Evolutionary conservation across 2,329 filamentous ascomycete genomes (phyloP), one percentile per base, ranked within the genome.

Genomic region (Fusarium poae): DNA sequence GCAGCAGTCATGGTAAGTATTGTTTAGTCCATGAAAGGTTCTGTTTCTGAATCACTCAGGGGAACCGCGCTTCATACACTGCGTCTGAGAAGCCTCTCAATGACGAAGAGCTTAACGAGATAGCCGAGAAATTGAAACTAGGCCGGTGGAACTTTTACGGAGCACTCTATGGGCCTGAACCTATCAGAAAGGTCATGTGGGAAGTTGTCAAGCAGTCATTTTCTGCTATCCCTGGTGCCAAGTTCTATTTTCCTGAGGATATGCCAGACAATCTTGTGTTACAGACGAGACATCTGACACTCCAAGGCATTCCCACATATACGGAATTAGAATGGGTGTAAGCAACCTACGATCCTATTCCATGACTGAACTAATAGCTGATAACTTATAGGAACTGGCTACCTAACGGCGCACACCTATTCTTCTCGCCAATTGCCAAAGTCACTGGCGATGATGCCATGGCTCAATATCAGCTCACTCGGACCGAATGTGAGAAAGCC

Each of bases 91-190:
- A 54, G 0, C 70, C 67, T 0, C 40, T 72, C 0, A 61, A 48
- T 2, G 64, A 72, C 3, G 12, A 53, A 2, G 59, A 72, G 6
- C 52, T 72, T 0, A 62, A 72, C 3, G 59, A 50, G 0, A 71
- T 72, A 8, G 67, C 70, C 0, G 37, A 67, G 5, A 72, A 71
- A 9, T 23, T 72, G 3, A 72, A 70, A 8, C 34, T 72, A 0
- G 70, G 70, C 0, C 57, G 70, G 0, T 72, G 70, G 70, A 72
- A 72, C 46, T 72, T 72, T 21, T 72, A 72, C 6, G 70, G 70
- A 3, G 70, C 70, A 1, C 59, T 72, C 0, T 72, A 72, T 1
- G 70, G 70, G 5, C 70, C 70, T 0, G 67, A 72, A 1, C 70
- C 70, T 0, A 59, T 72, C 2, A 16, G 70, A 18, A 63, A 65